Base-by-base conservation (phyloP, 1,139 yeast species). In the Arxiozyma slooffiae region DNA sequence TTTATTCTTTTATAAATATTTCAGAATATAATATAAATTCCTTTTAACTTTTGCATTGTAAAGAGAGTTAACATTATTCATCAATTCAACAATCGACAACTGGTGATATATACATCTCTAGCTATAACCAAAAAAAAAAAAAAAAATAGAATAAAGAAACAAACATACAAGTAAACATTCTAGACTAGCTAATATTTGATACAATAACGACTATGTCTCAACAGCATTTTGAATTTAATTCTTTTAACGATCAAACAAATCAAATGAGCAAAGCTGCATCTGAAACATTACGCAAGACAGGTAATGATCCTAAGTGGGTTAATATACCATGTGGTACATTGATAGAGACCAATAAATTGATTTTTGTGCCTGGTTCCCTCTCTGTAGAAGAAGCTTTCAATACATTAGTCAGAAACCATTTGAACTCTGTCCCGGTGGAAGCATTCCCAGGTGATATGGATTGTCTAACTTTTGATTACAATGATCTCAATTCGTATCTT, bases 311-410 rank as follows among this genome's bases (percentile, higher is more conserved):
- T 70, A 49, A 85, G 57, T 87, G 96, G 95, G 79, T 80, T 59
- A 85, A 83, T 52, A 77, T 87, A 23, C 79, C 76, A 44, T 73
- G 90, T 57, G 69, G 76, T 21, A 94, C 87, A 59, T 75, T 92
- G 58, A 83, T 88, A 40, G 95, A 88, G 68, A 75, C 79, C 49
- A 89, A 85, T 56, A 85, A 86, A 65, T 75, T 92, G 61, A 78
- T 89, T 48, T 75, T 80, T 48, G 83, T 89, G 56, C 78, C 79
- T 56, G 76, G 77, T 1, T 64, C 75, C 16, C 72, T 80, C 42
- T 80, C 95, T 1, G 94, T 89, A 20, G 96, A 90, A 66, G 76
- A 80, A 52, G 96, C 97, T 1, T 92, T 87, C 70, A 89, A 88
- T 60, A 81, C 83, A 2, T 74, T 92, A 60, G 76, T 77, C 46